These are phyloP conservation scores for Penicillium coffeae DNA, from an alignment of 495 filamentous ascomycete genomes.

Conservation along the genomic window DNA sequence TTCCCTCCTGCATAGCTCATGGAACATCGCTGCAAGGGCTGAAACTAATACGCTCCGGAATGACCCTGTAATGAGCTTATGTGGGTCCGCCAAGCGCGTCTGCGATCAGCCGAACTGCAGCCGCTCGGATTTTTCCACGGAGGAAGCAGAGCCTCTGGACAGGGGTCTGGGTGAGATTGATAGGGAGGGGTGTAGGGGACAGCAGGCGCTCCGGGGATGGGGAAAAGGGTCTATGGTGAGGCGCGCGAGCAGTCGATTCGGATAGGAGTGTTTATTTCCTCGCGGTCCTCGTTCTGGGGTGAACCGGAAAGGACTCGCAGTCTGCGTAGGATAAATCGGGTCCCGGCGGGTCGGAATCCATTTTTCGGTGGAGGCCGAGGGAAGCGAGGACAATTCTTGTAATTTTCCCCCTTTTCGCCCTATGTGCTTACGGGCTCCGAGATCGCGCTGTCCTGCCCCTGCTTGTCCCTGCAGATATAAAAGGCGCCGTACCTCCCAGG, in stretches of 20 bases:
- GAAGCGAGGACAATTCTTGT: constrained; percentile 18
- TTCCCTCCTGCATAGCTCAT: background rate
- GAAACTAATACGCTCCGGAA: constrained; percentile 9
- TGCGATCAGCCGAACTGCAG: constrained; percentile 24
- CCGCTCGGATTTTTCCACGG: constrained; percentile 12
- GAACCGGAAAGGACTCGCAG: constrained; percentile 11
- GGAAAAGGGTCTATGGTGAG: background rate
- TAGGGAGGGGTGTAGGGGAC: constrained; percentile 1
- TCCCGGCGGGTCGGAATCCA: constrained; percentile 26
- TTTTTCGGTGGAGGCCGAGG: constrained; percentile 20
- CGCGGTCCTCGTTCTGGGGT: constrained; percentile 14
- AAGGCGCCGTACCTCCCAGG: background rate
- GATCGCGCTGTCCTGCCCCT: too few species aligned
- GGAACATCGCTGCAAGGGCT: constrained; percentile 5
- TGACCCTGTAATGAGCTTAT: constrained; percentile 24
- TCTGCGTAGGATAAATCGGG: constrained; percentile 18
- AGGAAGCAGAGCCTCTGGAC: constrained; percentile 22
- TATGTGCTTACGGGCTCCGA: too few species aligned
- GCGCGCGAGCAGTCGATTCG: background rate
- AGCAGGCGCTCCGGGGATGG: constrained; percentile 5
- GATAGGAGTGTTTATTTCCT: constrained; percentile 1
- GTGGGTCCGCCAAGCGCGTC: constrained; percentile 28
- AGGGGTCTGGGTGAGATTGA: background rate
- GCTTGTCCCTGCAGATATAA: background rate
- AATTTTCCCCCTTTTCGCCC: constrained; percentile 19